Base-by-base conservation (phyloP, 345 rosid species). In the Leavenworthia alabamica region DNA sequence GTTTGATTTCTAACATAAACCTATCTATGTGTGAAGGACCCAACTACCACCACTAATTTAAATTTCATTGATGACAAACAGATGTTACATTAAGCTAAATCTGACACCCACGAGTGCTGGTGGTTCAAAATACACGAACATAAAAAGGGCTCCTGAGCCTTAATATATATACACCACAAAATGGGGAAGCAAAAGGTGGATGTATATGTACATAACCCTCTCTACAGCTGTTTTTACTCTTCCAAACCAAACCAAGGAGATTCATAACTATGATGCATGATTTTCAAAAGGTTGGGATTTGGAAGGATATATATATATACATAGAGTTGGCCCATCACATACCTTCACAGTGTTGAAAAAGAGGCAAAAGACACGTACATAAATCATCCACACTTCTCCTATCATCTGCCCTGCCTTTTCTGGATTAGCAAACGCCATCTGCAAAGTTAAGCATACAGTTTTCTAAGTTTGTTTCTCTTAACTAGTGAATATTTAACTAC, bases 341-440 rank as follows among this genome's bases (percentile, higher is more conserved):
- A 65, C 55, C 54, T 65, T 27, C 55, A 54, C 49, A 23, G 40
- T 45, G 45, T 46, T 13, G 19, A 46, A 27, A 31, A 8, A 14
- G 47, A 66, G 57, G 71, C 48, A 37, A 47, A 56, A 46, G 39
- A 47, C 29, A 26, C 28, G 31, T 40, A 43, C 58, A 56, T 9
- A 40, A 56, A 28, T 47, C 41, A 67, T 47, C 71, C 32, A 13
- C 16, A 47, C 43, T 48, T 37, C 64, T 66, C 24, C 28, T 37
- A 37, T 23, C 33, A 46, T 47, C 32, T 47, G 48, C 50, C 9
- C 57, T 39, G 57, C 16, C 14, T 47, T 40, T 48, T 20, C 17
- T 27, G 15, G 43, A 48, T 47, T 57, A 57, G 58, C 51, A 19
- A 47, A 47, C 44, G 28, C 65, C 72, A 58, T 49, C 65, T 58